Conservation (phyloP, 768 basidiomycete species). For the Podaxis sp. region DNA sequence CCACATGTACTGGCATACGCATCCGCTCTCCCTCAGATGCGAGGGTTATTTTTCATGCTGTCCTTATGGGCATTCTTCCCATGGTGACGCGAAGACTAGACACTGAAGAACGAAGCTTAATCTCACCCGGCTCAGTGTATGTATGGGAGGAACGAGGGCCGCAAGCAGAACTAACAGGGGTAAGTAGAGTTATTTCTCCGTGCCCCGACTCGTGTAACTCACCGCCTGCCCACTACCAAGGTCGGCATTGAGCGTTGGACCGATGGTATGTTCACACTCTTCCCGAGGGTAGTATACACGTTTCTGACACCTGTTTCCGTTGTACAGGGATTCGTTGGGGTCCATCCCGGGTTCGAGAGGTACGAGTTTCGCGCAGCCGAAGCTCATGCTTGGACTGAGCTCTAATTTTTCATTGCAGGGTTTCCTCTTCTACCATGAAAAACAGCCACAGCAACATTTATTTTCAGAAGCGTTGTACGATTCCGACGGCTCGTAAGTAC, state of each 20-base stretch:
- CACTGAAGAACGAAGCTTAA: slow-evolving; percentile 70
- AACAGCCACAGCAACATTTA: slow-evolving; percentile 50
- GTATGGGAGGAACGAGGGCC: slow-evolving; percentile 85
- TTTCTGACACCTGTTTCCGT: slow-evolving; percentile 1
- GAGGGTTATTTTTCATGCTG: slow-evolving; percentile 72
- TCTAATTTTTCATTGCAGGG: slow-evolving; percentile 43
- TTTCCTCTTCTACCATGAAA: slow-evolving; percentile 81
- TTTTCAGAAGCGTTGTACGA: slow-evolving; percentile 49
- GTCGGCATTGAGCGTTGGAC: slow-evolving; percentile 85
- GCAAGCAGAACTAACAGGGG: slow-evolving; percentile 70
- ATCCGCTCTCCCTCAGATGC: slow-evolving; percentile 54
- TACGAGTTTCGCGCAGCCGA: slow-evolving; percentile 27
- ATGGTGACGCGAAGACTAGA: slow-evolving; percentile 78
- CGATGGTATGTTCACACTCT: slow-evolving; percentile 45
- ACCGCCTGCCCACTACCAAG: slow-evolving; percentile 30
- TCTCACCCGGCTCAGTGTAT: slow-evolving; percentile 74
- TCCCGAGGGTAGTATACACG: neutral
- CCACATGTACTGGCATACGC: slow-evolving; percentile 51
- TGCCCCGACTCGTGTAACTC: slow-evolving; percentile 8
- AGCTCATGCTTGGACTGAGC: slow-evolving; percentile 10
- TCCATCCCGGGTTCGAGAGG: slow-evolving; percentile 76
- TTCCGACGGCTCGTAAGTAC: slow-evolving; percentile 27
- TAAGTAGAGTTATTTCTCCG: slow-evolving; percentile 32
- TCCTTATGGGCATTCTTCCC: slow-evolving; percentile 62
- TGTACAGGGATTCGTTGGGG: slow-evolving; percentile 67